These are phyloP conservation scores for Amphicarpaea edgeworthii DNA, from an alignment of 306 rosid genomes.

Conservation along the genomic window DNA sequence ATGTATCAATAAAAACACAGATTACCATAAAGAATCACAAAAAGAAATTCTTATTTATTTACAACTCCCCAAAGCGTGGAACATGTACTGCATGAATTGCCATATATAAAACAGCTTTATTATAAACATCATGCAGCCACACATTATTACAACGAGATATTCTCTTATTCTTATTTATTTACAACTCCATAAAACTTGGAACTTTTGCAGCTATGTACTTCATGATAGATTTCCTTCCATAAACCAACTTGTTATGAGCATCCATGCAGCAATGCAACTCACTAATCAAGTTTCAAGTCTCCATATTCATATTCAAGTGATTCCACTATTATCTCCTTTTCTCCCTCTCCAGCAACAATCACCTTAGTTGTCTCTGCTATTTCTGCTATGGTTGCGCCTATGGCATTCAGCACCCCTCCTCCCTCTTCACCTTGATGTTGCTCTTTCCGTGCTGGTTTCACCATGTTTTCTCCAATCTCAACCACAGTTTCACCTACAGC, in stretches of 20 bases:
- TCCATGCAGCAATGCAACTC: not conserved
- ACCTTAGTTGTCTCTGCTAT: conserved; percentile 65
- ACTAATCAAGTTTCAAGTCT: not conserved
- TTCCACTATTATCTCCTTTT: conserved; percentile 1
- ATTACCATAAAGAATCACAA: not conserved
- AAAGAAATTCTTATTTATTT: conserved; percentile 33
- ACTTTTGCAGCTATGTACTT: not conserved
- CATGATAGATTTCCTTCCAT: not conserved
- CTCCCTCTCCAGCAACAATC: conserved; percentile 57
- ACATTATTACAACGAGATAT: not conserved
- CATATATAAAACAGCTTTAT: not conserved
- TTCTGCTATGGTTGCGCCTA: conserved; percentile 72
- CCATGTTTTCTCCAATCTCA: conserved; percentile 47
- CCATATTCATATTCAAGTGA: not conserved
- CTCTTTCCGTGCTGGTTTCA: conserved; percentile 44
- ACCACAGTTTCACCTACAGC: conserved; percentile 52
- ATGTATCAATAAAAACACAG: too few species aligned
- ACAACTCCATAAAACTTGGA: conserved; percentile 20
- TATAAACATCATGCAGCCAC: too few species aligned
- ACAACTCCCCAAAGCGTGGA: conserved; percentile 4
- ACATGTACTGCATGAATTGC: not conserved
- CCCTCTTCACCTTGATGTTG: conserved; percentile 18
- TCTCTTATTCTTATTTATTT: conserved; percentile 4
- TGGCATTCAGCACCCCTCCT: conserved; percentile 54
- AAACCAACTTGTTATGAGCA: not conserved